These are phyloP conservation scores for Pseudogymnoascus destructans DNA, from an alignment of 2,329 filamentous ascomycete genomes.

Conservation along the genomic window DNA sequence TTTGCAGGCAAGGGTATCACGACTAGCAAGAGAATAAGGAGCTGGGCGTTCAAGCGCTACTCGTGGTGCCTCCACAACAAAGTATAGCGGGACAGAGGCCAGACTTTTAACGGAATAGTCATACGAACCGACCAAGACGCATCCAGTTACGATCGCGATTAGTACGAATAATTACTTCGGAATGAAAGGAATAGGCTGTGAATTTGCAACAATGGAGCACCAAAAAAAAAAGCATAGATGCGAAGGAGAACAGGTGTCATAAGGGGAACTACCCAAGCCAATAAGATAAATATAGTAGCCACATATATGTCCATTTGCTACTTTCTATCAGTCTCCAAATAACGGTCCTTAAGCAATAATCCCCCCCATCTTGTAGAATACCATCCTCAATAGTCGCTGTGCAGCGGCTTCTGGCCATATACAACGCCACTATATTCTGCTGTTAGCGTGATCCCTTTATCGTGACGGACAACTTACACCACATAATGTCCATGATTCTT, in stretches of 20 bases:
- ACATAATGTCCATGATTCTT: conserved; percentile 9
- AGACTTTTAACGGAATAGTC: background rate
- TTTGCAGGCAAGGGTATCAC: background rate
- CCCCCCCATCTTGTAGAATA: background rate
- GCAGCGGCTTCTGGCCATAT: background rate
- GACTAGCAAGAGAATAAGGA: background rate
- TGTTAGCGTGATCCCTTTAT: background rate
- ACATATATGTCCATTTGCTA: background rate
- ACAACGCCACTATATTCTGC: background rate
- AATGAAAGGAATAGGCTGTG: background rate
- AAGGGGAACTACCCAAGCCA: background rate
- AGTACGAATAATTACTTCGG: background rate
- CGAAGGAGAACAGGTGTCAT: background rate
- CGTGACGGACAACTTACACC: background rate
- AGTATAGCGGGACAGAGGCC: background rate
- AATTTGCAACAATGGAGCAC: background rate
- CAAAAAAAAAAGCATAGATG: background rate
- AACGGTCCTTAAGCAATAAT: background rate
- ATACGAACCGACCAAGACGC: background rate
- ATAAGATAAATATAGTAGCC: background rate
- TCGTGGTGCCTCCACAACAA: background rate
- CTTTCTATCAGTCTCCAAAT: background rate
- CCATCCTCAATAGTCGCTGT: background rate
- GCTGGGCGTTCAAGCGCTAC: background rate
- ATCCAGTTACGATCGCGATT: background rate